Conservation (phyloP, 305 asterid species). For the Solanum hybrid region DNA sequence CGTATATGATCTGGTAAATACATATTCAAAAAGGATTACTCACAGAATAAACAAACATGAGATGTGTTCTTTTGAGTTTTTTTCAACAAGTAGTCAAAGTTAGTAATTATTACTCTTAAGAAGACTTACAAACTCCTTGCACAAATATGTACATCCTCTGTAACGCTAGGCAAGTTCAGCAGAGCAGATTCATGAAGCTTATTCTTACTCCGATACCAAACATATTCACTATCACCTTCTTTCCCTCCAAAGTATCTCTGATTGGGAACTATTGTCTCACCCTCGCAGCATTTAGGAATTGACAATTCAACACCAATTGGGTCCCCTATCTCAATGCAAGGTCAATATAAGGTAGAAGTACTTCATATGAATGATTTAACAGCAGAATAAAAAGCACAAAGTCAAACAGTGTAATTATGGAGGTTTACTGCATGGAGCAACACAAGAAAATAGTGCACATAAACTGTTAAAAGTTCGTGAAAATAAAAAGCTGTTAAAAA, state of each 20-base stretch:
- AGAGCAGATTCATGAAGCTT: constrained; percentile 61
- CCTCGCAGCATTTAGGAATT: constrained; percentile 83
- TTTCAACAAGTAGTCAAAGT: neutral
- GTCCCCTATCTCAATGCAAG: constrained; percentile 48
- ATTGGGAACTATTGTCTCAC: constrained; percentile 63
- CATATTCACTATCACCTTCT: constrained; percentile 82
- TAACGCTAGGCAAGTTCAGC: constrained; percentile 37
- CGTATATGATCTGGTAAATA: constrained; percentile 58
- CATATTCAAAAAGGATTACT: constrained; percentile 5
- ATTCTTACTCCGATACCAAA: constrained; percentile 73
- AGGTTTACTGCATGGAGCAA: neutral
- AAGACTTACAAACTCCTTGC: constrained; percentile 56
- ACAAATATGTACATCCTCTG: constrained; percentile 43
- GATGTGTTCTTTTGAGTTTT: constrained; percentile 1
- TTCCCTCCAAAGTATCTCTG: constrained; percentile 78
- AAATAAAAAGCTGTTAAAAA: neutral
- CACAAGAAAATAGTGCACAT: neutral
- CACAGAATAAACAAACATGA: neutral
- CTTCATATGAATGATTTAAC: neutral
- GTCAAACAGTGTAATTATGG: neutral
- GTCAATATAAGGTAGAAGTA: neutral
- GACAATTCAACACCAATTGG: constrained; percentile 68
- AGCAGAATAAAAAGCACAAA: neutral
- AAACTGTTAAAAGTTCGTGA: neutral
- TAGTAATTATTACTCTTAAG: neutral